Evolutionary conservation across 73 alveolate genomes (phyloP).

Genomic region (Symbiodinium pilosum): DNA sequence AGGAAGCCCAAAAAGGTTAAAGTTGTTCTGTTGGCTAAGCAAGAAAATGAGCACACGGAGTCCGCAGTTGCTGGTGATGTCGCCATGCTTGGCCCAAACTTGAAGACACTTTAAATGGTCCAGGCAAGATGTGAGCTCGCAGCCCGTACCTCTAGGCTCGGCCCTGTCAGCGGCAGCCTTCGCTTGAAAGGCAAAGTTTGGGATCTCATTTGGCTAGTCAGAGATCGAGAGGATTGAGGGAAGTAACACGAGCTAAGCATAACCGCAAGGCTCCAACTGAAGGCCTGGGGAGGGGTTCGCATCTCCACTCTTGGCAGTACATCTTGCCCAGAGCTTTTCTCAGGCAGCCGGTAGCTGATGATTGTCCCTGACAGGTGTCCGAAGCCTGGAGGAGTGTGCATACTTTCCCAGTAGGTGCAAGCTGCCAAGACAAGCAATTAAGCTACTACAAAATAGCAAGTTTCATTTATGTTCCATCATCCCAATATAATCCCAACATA

Average conservation of each 20-base stretch:
- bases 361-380: neutral
- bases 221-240: no score
- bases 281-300: constrained; percentile 1
- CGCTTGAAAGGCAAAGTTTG: no score
- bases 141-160: neutral
- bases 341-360: neutral
- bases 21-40: no score
- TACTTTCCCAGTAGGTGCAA: neutral
- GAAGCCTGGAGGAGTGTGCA: neutral
- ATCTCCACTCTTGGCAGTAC: neutral
- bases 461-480: no score
- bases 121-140: neutral
- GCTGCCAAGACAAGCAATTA: neutral
- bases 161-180: neutral
- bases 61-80: neutral
- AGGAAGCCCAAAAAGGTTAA: no score
- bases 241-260: no score
- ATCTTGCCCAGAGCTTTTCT: neutral
- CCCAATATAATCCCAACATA: no score
- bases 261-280: no score
- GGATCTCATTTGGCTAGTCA: no score
- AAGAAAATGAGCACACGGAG: no score
- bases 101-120: neutral
- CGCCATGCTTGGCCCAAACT: neutral
- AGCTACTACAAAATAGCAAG: no score